phyloP scores from a whole-genome alignment of 176 grass and related monocot species.

The Triticum aestivum region IWGSC_CS_RefSeq_v2.1 NC_057806.1:4101777-4102276 shows the following conservation, averaged over 20 bases:
- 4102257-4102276: neutral
- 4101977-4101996: no score
- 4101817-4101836: no score
- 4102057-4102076: neutral
- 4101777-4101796: conserved; percentile 48
- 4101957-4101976: no score
- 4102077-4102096: neutral
- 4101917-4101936: no score
- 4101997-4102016: no score
- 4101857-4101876: neutral
- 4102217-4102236: neutral
- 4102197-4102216: neutral
- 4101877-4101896: neutral
- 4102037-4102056: no score
- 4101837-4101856: neutral
- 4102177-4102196: neutral
- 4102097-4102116: neutral
- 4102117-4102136: neutral
- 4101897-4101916: neutral
- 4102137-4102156: neutral
- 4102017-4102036: no score
- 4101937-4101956: no score
- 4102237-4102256: neutral
- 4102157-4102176: neutral
- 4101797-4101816: conserved; percentile 2